Evolutionary conservation across 805 yeast genomes (phyloP).

Genomic region (Candida michaelii): DNA sequence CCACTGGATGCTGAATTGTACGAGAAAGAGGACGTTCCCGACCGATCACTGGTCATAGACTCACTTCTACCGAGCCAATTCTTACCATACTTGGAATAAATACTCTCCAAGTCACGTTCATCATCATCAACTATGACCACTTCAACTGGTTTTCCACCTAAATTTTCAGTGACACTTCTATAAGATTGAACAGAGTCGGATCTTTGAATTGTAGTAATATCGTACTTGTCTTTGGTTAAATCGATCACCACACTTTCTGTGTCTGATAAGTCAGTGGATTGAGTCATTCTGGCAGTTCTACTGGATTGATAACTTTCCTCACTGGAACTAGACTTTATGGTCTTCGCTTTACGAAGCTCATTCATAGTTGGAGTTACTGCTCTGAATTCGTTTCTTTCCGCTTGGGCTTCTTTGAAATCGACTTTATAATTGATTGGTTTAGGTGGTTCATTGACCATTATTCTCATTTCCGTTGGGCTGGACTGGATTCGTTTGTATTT

Average conservation of each 20-base stretch:
- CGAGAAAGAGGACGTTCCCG: constrained; percentile 18
- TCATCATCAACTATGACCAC: constrained; percentile 43
- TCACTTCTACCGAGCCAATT: constrained; percentile 28
- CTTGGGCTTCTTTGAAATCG: constrained; percentile 34
- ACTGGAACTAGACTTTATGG: constrained; percentile 8
- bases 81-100: constrained; percentile 40
- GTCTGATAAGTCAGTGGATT: constrained; percentile 32
- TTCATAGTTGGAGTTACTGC: constrained; percentile 12
- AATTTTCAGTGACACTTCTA: constrained; percentile 38
- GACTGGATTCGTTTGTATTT: too few relatives aligned
- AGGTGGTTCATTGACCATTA: constrained; percentile 38
- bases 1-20: constrained; percentile 22
- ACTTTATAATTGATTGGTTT: constrained; percentile 34
- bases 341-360: constrained; percentile 9
- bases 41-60: constrained; percentile 20
- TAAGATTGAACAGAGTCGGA: constrained; percentile 36
- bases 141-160: constrained; percentile 40
- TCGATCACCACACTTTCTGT: constrained; percentile 41
- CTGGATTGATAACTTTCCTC: constrained; percentile 29
- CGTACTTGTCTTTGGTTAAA: constrained; percentile 40
- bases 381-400: constrained; percentile 8
- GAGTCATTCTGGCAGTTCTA: constrained; percentile 20
- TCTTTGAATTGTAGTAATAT: constrained; percentile 37
- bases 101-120: constrained; percentile 33
- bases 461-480: constrained; percentile 24